A percentile compares a stretch with the other conserved stretches of the same genome.
Conservation (phyloP, 257 asterid species). For the Striga asiatica region DNA sequence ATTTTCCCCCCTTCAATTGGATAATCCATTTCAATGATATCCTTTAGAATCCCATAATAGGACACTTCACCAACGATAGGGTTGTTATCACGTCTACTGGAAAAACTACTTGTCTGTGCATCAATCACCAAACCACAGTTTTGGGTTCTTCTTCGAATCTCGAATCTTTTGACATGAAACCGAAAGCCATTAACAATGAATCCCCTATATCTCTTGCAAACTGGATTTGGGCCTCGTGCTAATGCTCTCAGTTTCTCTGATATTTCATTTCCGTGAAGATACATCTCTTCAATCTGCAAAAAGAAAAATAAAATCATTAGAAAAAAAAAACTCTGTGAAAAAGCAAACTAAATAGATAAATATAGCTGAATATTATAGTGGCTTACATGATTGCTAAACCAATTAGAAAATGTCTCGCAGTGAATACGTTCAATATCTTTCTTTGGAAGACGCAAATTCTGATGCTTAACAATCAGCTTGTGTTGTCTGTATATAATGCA, state of each 20-base stretch:
- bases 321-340: background rate
- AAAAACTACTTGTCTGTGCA: background rate
- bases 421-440: background rate
- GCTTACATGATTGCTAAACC: conserved; percentile 6
- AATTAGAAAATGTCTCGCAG: background rate
- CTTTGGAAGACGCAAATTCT: background rate
- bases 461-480: background rate
- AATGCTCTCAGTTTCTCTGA: conserved; percentile 1
- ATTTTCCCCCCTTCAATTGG: background rate
- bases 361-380: background rate
- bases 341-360: background rate
- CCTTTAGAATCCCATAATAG: background rate
- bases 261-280: background rate
- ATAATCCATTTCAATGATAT: background rate
- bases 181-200: background rate
- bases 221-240: conserved; percentile 1
- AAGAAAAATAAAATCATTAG: background rate
- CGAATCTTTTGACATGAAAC: background rate
- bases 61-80: background rate
- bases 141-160: background rate
- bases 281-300: background rate
- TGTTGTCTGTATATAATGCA: background rate
- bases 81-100: background rate
- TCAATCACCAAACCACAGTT: background rate
- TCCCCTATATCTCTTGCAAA: background rate